Evolutionary conservation across 1,139 yeast species (phyloP), one percentile per base, ranked within the genome.

Genomic region (Saccharomyces hybrid): DNA sequence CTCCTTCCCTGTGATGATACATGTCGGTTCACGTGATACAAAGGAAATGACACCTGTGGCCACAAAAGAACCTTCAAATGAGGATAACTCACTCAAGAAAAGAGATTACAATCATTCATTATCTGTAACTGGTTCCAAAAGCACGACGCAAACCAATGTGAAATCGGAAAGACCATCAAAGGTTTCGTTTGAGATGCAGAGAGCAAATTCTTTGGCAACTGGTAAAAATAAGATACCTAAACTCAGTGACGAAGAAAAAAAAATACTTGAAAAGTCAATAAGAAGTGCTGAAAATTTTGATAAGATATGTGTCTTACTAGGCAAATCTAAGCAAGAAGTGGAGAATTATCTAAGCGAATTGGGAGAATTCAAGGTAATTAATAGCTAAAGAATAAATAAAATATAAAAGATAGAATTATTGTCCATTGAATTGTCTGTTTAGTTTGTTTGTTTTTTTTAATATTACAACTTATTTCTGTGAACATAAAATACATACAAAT

Each of bases 221-320:
- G 52, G 31, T 53, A 48, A 52, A 48, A 56, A 28, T 61, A 24
- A 49, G 65, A 67, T 19, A 67, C 67, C 3, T 67, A 62, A 52
- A 62, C 63, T 63, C 58, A 57, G 55, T 57, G 62, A 62, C 60
- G 67, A 66, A 27, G 75, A 72, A 54, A 76, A 75, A 64, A 62
- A 68, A 8, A 65, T 72, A 34, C 65, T 86, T 38, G 70, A 75
- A 0, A 71, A 80, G 57, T 71, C 84, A 48, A 64, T 86, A 34
- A 79, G 77, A 57, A 81, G 81, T 27, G 80, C 81, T 31, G 85
- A 82, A 57, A 82, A 81, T 62, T 78, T 85, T 60, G 96, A 88
- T 65, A 78, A 84, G 7, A 83, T 88, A 2, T 84, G 91, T 62
- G 86, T 91, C 0, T 86, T 83, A 60, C 70, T 86, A 58, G 80